Percentiles rank a stretch among this genome's conserved stretches.
Conservation (phyloP, 2,329 filamentous ascomycete genomes). For the Lasiodiplodia theobromae region DNA sequence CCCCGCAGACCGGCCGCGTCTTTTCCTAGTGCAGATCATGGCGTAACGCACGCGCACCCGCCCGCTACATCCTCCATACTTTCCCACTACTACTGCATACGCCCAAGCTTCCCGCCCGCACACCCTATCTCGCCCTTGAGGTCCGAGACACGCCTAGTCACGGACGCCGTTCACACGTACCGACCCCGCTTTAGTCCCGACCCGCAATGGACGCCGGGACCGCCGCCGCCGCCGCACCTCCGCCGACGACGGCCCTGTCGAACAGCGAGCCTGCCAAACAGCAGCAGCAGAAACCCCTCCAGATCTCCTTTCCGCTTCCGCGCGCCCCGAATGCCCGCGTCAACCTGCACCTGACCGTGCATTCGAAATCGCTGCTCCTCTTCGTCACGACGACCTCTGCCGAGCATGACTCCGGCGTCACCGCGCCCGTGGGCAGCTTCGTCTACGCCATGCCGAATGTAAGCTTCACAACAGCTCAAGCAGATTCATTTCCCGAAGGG, state of each 20-base stretch:
- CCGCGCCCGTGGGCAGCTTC: constrained; percentile 76
- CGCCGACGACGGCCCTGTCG: neutral
- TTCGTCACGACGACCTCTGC: constrained; percentile 63
- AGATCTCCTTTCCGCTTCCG: constrained; percentile 65
- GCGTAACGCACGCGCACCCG: constrained; percentile 3
- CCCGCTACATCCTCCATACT: neutral
- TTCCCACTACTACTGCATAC: neutral
- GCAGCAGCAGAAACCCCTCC: constrained; percentile 47
- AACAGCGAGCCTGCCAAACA: neutral
- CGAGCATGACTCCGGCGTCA: constrained; percentile 46
- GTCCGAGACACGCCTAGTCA: neutral
- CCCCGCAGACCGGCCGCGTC: neutral
- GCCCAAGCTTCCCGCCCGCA: neutral
- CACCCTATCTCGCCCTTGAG: neutral
- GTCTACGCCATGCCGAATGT: constrained; percentile 95
- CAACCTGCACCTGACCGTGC: constrained; percentile 64
- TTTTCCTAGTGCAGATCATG: constrained; percentile 16
- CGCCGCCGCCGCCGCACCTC: constrained; percentile 13
- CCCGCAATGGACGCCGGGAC: constrained; percentile 37
- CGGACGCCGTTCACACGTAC: neutral
- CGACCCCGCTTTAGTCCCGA: neutral
- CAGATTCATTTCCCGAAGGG: neutral
- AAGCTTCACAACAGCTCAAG: constrained; percentile 36
- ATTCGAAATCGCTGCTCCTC: constrained; percentile 60
- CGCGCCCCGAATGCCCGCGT: constrained; percentile 63